These are phyloP conservation scores for Trichosporon sp. DNA, from an alignment of 1,284 basidiomycete genomes.

Conservation along the genomic window DNA sequence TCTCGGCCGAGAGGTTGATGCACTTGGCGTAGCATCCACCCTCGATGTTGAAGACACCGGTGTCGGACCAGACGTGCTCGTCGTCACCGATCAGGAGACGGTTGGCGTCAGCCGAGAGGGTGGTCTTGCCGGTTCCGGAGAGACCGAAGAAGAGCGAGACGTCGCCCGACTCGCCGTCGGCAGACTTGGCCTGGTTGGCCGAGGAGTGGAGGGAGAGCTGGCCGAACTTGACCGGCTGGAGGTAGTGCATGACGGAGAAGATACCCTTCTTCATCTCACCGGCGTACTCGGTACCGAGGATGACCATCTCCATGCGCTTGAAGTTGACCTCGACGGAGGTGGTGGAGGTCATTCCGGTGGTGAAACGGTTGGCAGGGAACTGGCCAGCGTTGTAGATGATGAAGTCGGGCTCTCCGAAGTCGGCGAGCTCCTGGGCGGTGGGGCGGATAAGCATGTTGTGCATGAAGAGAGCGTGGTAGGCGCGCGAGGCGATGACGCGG, in stretches of 20 bases:
- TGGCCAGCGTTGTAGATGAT: slow-evolving; percentile 99
- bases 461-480: slow-evolving; percentile 99
- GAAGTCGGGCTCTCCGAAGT: slow-evolving; percentile 98
- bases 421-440: slow-evolving; percentile 85
- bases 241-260: slow-evolving; percentile 99
- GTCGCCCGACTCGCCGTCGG: slow-evolving; percentile 79
- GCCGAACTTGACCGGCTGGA: slow-evolving; percentile 97
- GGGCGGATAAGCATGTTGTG: slow-evolving; percentile 99
- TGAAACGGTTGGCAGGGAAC: slow-evolving; percentile 99
- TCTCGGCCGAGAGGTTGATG: slow-evolving; percentile 92
- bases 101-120: slow-evolving; percentile 86
- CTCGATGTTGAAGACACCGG: slow-evolving; percentile 99
- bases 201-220: slow-evolving; percentile 99
- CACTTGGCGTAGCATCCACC: slow-evolving; percentile 99
- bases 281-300: slow-evolving; percentile 98
- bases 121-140: slow-evolving; percentile 97
- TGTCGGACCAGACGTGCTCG: slow-evolving; percentile 97
- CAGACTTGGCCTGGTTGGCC: slow-evolving; percentile 62
- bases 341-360: slow-evolving; percentile 98
- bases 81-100: slow-evolving; percentile 92
- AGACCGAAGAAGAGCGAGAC: slow-evolving; percentile 99
- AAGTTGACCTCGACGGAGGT: slow-evolving; percentile 99
- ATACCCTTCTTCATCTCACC: slow-evolving; percentile 99
- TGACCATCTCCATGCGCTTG: slow-evolving; percentile 99
- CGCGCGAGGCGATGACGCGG: slow-evolving; percentile 95